Base-by-base conservation (phyloP, 2,329 filamentous ascomycete species). In the Beauveria medogensis region DNA sequence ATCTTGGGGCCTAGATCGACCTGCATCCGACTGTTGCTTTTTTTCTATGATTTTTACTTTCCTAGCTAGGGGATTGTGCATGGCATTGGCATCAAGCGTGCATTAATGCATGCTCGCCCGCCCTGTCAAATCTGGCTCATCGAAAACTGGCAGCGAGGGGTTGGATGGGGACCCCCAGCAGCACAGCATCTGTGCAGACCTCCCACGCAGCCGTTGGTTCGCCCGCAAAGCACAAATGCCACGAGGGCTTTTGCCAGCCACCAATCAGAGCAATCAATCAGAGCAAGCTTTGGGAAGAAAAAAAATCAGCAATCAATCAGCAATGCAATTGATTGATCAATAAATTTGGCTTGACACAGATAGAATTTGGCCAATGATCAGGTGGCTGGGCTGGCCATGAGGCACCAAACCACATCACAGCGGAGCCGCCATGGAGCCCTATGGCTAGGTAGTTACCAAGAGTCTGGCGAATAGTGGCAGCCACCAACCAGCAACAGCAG, bases 51-150 rank as follows among this genome's bases (percentile, higher is more conserved):
- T 5, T 6, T 9, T 18, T 28, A 10, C 48, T 30, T 26, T 28
- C 37, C 37, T 8, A 24, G n/a, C 30, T 41, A 10, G 34, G 20
- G 12, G 5, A 47, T 53, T 59, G 56, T 59, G 56, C 56, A 59
- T 59, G 56, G 43, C 9, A 30, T 34, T 4, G 3, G 30, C 55
- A 58, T 51, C 20, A 47, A 41, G 34, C 40, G 37, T 52, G 50
- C 57, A 30, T 60, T 47, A 28, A 46, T 60, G 57, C 57, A 60
- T 43, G 55, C 57, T 54, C 28, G 50, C 50, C 41, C 50, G 57
- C 48, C 28, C 30, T 48, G 47, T 53, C 56, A 52, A 59, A 54
- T 60, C 40, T 54, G 41, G 26, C 24, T 12, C 26, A 56, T 56
- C 54, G 54, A 22, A 54, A n/a, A 18, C n/a, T 37, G 14, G 24